Conservation (phyloP, 352 stramenopile species). For the Globisporangium mamillatum region DNA sequence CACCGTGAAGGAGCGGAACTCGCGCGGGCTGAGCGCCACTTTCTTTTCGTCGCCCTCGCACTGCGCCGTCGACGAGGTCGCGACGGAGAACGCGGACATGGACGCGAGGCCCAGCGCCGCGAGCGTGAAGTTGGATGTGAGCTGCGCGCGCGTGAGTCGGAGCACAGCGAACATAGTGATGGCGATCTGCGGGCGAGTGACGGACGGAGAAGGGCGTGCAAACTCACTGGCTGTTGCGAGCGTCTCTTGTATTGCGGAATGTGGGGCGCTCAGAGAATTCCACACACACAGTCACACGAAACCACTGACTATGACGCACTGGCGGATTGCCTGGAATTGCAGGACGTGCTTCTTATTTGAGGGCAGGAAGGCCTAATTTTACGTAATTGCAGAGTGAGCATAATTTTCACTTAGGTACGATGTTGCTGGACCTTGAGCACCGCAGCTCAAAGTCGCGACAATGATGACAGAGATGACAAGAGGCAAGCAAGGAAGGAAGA, state of each 20-base stretch:
- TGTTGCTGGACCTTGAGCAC: background rate
- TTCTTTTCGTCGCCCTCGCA: slow-evolving; percentile 30
- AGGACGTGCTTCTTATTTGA: background rate
- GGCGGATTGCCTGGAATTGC: background rate
- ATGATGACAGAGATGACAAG: background rate
- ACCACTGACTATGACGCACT: slow-evolving; percentile 7
- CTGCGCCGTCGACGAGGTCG: slow-evolving; percentile 12
- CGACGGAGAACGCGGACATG: slow-evolving; percentile 29
- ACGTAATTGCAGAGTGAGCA: background rate
- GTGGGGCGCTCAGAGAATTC: slow-evolving; percentile 7
- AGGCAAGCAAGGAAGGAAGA: background rate
- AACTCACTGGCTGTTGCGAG: background rate
- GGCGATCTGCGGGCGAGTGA: background rate
- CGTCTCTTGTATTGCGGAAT: slow-evolving; percentile 1
- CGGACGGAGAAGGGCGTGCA: background rate
- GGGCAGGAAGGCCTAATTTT: background rate
- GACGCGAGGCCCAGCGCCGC: slow-evolving; percentile 40
- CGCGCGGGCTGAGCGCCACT: slow-evolving; percentile 51
- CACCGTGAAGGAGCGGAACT: slow-evolving; percentile 79
- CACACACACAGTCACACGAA: background rate
- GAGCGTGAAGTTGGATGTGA: slow-evolving; percentile 32
- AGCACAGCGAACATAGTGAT: slow-evolving; percentile 29
- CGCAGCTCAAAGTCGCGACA: background rate
- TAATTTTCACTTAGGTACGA: background rate
- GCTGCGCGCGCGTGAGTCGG: slow-evolving; percentile 42